phyloP scores from a whole-genome alignment of 2,329 filamentous ascomycete genomes.

The Diaporthe sp. region DNA sequence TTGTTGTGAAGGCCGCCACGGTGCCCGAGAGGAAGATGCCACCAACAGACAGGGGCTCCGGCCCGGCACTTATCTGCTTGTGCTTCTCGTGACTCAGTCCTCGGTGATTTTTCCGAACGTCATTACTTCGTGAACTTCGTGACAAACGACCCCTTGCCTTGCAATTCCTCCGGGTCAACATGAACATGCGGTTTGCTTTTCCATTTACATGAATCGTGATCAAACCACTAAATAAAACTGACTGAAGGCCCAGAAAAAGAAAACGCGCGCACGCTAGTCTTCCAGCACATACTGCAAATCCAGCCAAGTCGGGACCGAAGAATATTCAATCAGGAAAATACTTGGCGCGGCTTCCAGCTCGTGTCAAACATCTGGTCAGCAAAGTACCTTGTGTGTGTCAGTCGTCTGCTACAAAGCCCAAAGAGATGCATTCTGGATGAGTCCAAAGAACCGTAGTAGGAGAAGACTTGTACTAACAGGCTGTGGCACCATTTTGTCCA shows the following conservation, averaged over 20 bases:
- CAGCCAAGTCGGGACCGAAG: neutral
- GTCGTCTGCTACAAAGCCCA: neutral
- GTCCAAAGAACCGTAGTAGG: neutral
- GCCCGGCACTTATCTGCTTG: neutral
- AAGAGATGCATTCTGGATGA: neutral
- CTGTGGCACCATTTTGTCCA: constrained; percentile 44
- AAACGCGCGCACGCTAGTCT: neutral
- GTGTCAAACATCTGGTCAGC: constrained; percentile 62
- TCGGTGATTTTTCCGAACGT: neutral
- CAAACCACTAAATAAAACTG: neutral
- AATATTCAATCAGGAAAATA: neutral
- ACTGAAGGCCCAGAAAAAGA: neutral
- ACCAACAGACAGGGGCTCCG: neutral
- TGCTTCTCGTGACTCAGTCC: neutral
- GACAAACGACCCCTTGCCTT: neutral
- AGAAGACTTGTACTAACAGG: neutral
- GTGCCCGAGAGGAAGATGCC: neutral
- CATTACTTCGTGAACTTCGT: neutral
- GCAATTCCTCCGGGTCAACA: neutral
- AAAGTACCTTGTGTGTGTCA: constrained; percentile 51
- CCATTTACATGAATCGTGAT: neutral
- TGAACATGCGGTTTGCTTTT: too few relatives aligned
- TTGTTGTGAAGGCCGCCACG: neutral
- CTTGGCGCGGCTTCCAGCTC: constrained; percentile 52
- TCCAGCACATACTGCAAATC: neutral